These are phyloP conservation scores for Lipomyces yamanashiensis DNA, from an alignment of 805 yeast species.

Conservation along the genomic window DNA sequence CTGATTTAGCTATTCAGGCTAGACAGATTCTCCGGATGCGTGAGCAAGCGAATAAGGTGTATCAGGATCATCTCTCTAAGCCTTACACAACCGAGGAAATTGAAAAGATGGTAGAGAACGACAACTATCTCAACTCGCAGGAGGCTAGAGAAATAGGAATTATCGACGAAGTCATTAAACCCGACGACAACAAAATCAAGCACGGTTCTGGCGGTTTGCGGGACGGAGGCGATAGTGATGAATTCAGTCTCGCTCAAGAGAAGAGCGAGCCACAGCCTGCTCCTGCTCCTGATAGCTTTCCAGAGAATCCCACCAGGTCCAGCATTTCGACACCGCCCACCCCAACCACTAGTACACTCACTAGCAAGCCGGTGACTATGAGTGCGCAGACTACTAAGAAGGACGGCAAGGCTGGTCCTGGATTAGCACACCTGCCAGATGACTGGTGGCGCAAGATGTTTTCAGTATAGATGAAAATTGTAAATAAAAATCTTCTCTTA, in stretches of 20 bases:
- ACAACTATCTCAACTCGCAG: constrained; percentile 40
- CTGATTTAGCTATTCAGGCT: constrained; percentile 47
- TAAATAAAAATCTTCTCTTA: neutral
- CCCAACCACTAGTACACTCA: neutral
- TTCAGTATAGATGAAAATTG: constrained; percentile 10
- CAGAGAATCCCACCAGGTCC: too few relatives aligned
- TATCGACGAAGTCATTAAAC: constrained; percentile 43
- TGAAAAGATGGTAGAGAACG: constrained; percentile 37
- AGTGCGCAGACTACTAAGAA: neutral
- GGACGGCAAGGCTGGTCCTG: constrained; percentile 12
- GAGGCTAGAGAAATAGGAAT: constrained; percentile 46
- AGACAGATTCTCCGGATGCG: constrained; percentile 44
- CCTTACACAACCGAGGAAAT: constrained; percentile 29
- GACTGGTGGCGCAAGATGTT: constrained; percentile 34
- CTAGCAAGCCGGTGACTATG: neutral
- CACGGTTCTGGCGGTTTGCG: constrained; percentile 25
- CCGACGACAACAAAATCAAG: constrained; percentile 16
- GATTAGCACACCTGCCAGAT: constrained; percentile 18
- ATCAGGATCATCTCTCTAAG: constrained; percentile 41
- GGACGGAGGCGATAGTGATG: constrained; percentile 8
- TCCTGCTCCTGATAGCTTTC: constrained; percentile 2
- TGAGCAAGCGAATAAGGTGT: constrained; percentile 42
- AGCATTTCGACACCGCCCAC: neutral
- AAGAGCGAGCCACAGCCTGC: constrained; percentile 14
- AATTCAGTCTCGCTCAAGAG: neutral